Evolutionary conservation across 306 rosid species (phyloP).

Genomic region (Inga leiocalycina): DNA sequence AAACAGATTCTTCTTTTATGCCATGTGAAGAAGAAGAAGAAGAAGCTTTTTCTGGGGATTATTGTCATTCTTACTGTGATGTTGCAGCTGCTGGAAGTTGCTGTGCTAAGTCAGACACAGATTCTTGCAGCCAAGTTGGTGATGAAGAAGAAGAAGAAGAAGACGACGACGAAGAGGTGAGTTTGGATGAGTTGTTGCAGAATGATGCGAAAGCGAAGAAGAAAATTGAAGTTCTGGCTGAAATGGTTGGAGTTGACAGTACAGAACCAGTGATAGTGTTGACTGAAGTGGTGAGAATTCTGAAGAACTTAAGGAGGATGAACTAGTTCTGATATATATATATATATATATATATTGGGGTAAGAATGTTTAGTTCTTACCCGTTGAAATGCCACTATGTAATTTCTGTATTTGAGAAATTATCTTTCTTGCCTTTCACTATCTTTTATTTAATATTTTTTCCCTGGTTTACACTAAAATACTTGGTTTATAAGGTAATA

Average conservation of each 20-base stretch:
- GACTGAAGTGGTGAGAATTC: slow-evolving; percentile 46
- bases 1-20: slow-evolving; percentile 4
- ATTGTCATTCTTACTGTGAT: neutral
- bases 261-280: slow-evolving; percentile 41
- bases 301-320: slow-evolving; percentile 37
- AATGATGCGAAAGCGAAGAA: slow-evolving; percentile 34
- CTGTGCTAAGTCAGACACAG: slow-evolving; percentile 28
- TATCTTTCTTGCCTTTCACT: neutral
- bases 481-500: neutral
- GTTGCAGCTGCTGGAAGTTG: neutral
- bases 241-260: slow-evolving; percentile 47
- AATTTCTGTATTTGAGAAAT: neutral
- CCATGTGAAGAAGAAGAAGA: slow-evolving; percentile 3
- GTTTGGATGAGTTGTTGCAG: slow-evolving; percentile 37
- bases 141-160: neutral
- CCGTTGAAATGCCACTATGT: slow-evolving; percentile 6
- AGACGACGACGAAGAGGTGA: slow-evolving; percentile 1
- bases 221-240: slow-evolving; percentile 43
- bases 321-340: neutral
- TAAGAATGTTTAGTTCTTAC: slow-evolving; percentile 24
- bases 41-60: slow-evolving; percentile 16
- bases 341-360: neutral
- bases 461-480: neutral
- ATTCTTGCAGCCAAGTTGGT: slow-evolving; percentile 37
- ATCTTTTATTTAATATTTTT: neutral